These are phyloP conservation scores for Arthrobotrys sphaeroides DNA, from an alignment of 2,329 filamentous ascomycete genomes.

Conservation along the genomic window DNA sequence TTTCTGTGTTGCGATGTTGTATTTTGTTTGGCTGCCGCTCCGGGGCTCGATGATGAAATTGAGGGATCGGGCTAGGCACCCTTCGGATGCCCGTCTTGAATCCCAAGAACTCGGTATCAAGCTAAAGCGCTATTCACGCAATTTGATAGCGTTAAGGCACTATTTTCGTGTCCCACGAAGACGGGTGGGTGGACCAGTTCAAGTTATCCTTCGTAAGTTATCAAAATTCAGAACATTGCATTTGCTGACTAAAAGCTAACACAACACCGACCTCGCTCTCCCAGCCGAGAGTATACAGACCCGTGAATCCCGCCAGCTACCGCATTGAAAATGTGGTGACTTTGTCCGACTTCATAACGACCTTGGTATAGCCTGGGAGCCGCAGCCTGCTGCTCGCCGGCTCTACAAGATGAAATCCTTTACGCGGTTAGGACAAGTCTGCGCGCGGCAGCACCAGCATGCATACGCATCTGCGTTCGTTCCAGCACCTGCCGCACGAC, in stretches of 20 bases:
- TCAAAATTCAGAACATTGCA: not conserved
- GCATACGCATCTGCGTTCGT: not conserved
- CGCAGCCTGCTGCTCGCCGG: not conserved
- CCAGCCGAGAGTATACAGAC: slow-evolving; percentile 7
- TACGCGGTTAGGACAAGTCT: slow-evolving; percentile 36
- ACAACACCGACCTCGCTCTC: slow-evolving; percentile 21
- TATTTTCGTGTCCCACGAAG: not conserved
- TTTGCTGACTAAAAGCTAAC: slow-evolving; percentile 19
- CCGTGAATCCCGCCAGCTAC: slow-evolving; percentile 4
- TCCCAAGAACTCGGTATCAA: not conserved
- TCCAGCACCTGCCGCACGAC: not conserved
- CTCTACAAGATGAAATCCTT: slow-evolving; percentile 34
- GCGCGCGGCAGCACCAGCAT: slow-evolving; percentile 23
- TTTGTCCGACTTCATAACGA: not conserved
- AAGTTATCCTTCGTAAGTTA: not conserved
- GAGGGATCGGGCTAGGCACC: not conserved
- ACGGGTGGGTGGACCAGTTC: not conserved
- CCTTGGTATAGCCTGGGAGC: not conserved
- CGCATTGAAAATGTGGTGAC: slow-evolving; percentile 23
- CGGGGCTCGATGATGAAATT: slow-evolving; percentile 16
- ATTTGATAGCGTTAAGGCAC: slow-evolving; percentile 3
- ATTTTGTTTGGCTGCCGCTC: slow-evolving; percentile 3
- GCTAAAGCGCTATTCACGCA: slow-evolving; percentile 4
- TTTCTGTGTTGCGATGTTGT: not conserved
- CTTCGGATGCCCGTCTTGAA: no score